Evolutionary conservation across 768 basidiomycete genomes (phyloP), one percentile per base, ranked within the genome.

Genomic region (Trametes cinnabarina): DNA sequence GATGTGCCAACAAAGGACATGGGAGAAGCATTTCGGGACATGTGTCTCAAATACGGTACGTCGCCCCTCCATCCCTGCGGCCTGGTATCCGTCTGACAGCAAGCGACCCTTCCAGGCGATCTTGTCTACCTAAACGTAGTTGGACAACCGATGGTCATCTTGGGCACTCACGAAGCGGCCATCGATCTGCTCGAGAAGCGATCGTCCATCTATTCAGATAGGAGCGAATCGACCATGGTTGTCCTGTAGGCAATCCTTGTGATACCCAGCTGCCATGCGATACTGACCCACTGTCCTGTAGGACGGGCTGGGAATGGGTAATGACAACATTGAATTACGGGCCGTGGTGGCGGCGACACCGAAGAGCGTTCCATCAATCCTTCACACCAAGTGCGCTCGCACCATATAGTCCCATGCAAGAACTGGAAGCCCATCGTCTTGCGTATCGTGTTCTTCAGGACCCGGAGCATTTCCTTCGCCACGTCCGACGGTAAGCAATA

Each of bases 391-490:
- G 15, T 7, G 34, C 30, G 5, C 19, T 50, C 9, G 6, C 17
- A 4, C 23, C 25, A 17, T 57, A 57, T 19, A 14, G 44, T 7
- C 28, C 39, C 3, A 12, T 35, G 14, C 56, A 57, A 22, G 28
- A 43, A n/a, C 28, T 11, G 11, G 40, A 42, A 5, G 48, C 28
- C 10, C 37, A 37, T 11, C 44, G 17, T 2, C 37, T 47, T 20
- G 25, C 34, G 20, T 12, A 53, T 2, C 63, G 63, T 8, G 41
- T 74, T 17, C 60, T 73, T 1, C 68, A 73, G 4, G 59, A 63
- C 0, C 77, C 77, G 9, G 68, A 74, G 0, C 69, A 75, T 19
- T 74, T 78, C 51, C 57, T 72, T 55, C 69, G 60, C 8, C 67
- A 67, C 26, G n/a, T 67, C 10, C 65, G 65, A 15, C 73, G 75